Conservation (phyloP, 2,329 filamentous ascomycete species). For the Fusarium sp. region DNA sequence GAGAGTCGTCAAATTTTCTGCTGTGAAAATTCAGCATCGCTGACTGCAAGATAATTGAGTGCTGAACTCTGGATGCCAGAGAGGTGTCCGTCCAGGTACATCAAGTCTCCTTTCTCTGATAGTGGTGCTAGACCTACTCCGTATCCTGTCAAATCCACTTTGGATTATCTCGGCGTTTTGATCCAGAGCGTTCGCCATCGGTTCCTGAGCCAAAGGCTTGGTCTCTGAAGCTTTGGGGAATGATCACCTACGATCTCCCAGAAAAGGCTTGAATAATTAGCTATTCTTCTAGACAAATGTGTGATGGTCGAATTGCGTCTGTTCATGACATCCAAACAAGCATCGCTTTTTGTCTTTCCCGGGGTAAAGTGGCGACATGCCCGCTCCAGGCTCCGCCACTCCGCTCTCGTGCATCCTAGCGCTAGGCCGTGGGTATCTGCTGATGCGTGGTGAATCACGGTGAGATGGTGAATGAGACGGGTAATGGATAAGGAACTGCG, state of each 20-base stretch:
- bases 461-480: conserved; percentile 18
- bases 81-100: conserved; percentile 5
- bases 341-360: conserved; percentile 25
- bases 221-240: conserved; percentile 11
- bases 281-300: neutral
- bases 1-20: conserved; percentile 3
- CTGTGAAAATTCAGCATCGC: conserved; percentile 25
- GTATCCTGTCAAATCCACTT: conserved; percentile 5
- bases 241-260: conserved; percentile 19
- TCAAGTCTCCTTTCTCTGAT: neutral
- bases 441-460: conserved; percentile 25
- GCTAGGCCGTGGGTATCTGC: conserved; percentile 22
- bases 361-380: conserved; percentile 41
- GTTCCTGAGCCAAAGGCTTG: conserved; percentile 33
- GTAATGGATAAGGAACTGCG: conserved; percentile 28
- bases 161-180: conserved; percentile 11
- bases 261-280: neutral
- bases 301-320: neutral
- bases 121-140: neutral
- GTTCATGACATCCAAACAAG: conserved; percentile 2
- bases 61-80: neutral
- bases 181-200: conserved; percentile 1
- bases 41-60: conserved; percentile 22
- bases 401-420: conserved; percentile 26
- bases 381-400: conserved; percentile 26